Evolutionary conservation across 169 alveolate genomes (phyloP).

Genomic region (Eimeria maxima): DNA sequence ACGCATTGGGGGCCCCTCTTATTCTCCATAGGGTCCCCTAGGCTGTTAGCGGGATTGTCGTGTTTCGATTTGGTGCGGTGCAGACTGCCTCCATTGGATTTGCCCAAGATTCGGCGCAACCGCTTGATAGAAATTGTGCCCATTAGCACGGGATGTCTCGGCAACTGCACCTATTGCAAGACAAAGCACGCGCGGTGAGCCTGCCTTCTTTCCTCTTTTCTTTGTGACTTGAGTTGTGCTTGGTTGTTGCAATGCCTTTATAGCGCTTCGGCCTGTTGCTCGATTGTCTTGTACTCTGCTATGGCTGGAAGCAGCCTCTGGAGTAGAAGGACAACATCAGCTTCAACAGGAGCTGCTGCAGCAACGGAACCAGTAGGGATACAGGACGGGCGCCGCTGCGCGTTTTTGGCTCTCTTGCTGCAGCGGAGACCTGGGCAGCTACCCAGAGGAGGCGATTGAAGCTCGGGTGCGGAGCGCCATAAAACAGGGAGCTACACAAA

Average conservation of each 20-base stretch:
- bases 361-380: not conserved
- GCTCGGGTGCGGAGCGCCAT: constrained; percentile 93
- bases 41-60: not conserved
- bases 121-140: constrained; percentile 97
- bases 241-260: not conserved
- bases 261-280: not conserved
- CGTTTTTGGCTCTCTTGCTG: not conserved
- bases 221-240: no score
- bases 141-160: constrained; percentile 98
- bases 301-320: not conserved
- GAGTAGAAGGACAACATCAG: not conserved
- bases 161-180: constrained; percentile 99
- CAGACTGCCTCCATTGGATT: constrained; percentile 95
- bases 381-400: not conserved
- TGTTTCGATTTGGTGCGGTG: not conserved
- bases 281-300: not conserved
- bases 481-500: constrained; percentile 96
- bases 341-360: not conserved
- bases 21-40: not conserved
- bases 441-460: constrained; percentile 94
- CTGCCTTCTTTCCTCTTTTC: not conserved
- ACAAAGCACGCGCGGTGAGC: constrained; percentile 96
- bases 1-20: not conserved
- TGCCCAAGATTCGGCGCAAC: constrained; percentile 99
- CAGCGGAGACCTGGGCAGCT: constrained; percentile 98